Base-by-base conservation (phyloP, 2,329 filamentous ascomycete genomes). In the Phaeophleospora eucalypticola region DNA sequence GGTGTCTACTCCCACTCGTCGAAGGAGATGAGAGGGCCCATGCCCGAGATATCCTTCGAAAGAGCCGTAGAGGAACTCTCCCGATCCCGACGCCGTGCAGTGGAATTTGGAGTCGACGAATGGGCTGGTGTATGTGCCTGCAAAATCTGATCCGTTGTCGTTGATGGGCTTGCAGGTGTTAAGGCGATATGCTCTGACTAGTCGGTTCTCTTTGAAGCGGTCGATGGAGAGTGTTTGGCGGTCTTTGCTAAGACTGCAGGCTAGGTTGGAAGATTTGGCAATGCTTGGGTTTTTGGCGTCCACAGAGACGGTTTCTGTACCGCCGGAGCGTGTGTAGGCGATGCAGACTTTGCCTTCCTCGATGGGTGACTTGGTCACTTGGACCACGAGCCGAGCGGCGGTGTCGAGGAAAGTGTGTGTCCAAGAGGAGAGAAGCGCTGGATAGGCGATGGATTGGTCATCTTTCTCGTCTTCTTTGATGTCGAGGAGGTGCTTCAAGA, bases 21-120 rank as follows among this genome's bases (percentile, higher is more conserved):
- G 54, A 64, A 74, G 70, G 2, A 67, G 46, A 41, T 66, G 63
- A 2, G 59, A 54, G 1, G 68, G 64, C 2, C 71, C 71, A 12
- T 56, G 56, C 2, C 71, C 71, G 3, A 74, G 54, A 43, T 62
- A 73, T 4, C 71, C 71, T 43, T 68, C 62, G 47, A 74, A 73
- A 1, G 59, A 57, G 4, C 68, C 71, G 45, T 73, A 73, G n/a
- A 74, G 43, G 47, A 69, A 56, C 7, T 60, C 65, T n/a, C 63
- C 62, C 4, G 53, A 52, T 4, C 68, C 68, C 3, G 47, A 56
- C n/a, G n/a, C n/a, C 17, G 6, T 39, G 45, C 64, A 65, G 36
- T 60, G 57, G 49, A 74, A 68, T 0, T 51, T 62, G 3, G 67
- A 71, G 4, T 71, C 65, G 1, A 62, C 54, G 32, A 72, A 69